These are phyloP conservation scores for Cercospora zeina DNA, from an alignment of 2,329 filamentous ascomycete species.

Conservation along the genomic window DNA sequence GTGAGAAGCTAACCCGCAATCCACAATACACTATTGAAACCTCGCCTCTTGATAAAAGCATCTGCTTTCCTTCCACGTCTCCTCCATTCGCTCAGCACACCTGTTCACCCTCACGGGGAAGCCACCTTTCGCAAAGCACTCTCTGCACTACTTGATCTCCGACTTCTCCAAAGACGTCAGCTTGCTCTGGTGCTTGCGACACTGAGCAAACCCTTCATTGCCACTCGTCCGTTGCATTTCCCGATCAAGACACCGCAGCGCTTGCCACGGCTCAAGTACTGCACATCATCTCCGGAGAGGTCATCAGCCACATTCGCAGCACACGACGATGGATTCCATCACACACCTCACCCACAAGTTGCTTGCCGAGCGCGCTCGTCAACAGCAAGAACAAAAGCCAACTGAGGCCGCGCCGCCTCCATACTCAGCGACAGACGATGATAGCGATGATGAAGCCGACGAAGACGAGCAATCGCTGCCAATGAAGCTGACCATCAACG, in stretches of 20 bases:
- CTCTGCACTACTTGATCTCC: conserved; percentile 7
- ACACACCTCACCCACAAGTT: conserved; percentile 32
- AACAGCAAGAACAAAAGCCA: conserved; percentile 21
- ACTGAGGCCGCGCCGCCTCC: conserved; percentile 30
- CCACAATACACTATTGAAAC: conserved; percentile 9
- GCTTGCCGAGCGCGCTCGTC: conserved; percentile 31
- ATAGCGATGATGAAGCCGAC: conserved; percentile 24
- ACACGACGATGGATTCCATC: conserved; percentile 30
- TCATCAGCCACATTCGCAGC: not conserved
- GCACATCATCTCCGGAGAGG: conserved; percentile 3
- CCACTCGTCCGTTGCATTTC: conserved; percentile 11
- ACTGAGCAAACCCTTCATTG: conserved; percentile 18
- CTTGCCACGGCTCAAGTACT: conserved; percentile 4
- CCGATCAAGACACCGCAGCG: conserved; percentile 21
- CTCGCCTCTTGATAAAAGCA: conserved; percentile 14
- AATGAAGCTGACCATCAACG: conserved; percentile 53
- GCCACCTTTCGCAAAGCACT: not conserved
- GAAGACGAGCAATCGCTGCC: conserved; percentile 38
- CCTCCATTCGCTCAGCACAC: not conserved
- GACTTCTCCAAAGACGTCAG: not conserved
- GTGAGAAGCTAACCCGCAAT: conserved; percentile 13
- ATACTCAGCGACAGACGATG: conserved; percentile 34
- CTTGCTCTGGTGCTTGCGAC: conserved; percentile 12
- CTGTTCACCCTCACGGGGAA: conserved; percentile 17
- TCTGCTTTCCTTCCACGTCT: not conserved